Conservation (phyloP, 2,329 filamentous ascomycete species). For the Calonectria pteridis region DNA sequence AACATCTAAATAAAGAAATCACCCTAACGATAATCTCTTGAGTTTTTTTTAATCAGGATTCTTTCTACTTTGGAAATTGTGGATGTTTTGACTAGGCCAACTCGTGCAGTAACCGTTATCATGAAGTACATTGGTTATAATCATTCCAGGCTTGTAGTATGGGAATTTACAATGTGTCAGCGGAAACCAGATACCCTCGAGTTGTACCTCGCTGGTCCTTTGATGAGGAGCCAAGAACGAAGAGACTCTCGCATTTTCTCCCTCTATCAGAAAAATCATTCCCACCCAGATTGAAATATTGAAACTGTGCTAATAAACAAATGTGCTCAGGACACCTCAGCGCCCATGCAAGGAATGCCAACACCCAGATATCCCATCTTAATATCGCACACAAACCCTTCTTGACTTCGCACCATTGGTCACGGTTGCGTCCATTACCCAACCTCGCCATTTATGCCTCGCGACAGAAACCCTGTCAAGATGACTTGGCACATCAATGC, state of each 20-base stretch:
- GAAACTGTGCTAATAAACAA: slow-evolving; percentile 33
- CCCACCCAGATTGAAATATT: slow-evolving; percentile 18
- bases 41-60: too few species aligned
- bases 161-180: not conserved
- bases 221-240: not conserved
- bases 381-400: slow-evolving; percentile 8
- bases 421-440: slow-evolving; percentile 8
- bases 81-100: too few species aligned
- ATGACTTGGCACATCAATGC: slow-evolving; percentile 1
- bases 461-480: not conserved
- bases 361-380: slow-evolving; percentile 19
- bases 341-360: slow-evolving; percentile 39
- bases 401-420: not conserved
- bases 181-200: not conserved
- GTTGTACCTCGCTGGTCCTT: not conserved
- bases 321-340: slow-evolving; percentile 42
- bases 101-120: too few species aligned
- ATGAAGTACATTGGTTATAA: too few species aligned
- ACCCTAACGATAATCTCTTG: too few species aligned
- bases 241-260: slow-evolving; percentile 15
- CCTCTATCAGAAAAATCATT: slow-evolving; percentile 35
- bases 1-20: too few species aligned
- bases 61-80: too few species aligned
- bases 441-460: slow-evolving; percentile 14
- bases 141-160: too few species aligned